A percentile compares a stretch with the other conserved stretches of the same genome.
phyloP scores from a whole-genome alignment of 192 early-diverging fungal species.

The Dissophora globulifera region DNA sequence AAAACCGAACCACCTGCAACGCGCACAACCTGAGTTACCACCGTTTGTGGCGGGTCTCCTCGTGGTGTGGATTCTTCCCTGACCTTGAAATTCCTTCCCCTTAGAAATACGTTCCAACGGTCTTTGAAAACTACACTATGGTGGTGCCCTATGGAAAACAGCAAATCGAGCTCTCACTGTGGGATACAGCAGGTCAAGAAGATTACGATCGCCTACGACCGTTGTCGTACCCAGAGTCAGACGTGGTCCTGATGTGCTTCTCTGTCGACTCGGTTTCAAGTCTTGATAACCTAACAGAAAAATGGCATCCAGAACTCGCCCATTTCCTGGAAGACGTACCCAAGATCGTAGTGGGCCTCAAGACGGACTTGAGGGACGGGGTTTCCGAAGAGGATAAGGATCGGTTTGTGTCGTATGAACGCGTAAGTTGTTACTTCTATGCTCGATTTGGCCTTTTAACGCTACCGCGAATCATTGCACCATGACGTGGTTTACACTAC shows the following conservation, averaged over 20 bases:
- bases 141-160: conserved; percentile 64
- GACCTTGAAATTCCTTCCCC: background rate
- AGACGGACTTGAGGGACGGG: conserved; percentile 54
- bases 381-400: conserved; percentile 19
- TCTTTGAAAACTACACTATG: conserved; percentile 78
- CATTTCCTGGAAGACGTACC: conserved; percentile 59
- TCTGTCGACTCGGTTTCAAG: conserved; percentile 75
- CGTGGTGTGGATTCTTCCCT: background rate
- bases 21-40: no score
- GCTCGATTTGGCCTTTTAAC: no score
- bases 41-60: no score
- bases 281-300: conserved; percentile 82
- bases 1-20: no score
- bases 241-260: conserved; percentile 77
- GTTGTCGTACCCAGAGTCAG: conserved; percentile 74
- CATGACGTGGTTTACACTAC: no score
- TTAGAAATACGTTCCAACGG: conserved; percentile 76
- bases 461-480: no score
- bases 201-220: conserved; percentile 78
- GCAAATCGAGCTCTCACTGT: conserved; percentile 72
- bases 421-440: conserved; percentile 26
- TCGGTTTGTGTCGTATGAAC: conserved; percentile 27
- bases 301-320: conserved; percentile 63
- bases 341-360: conserved; percentile 62
- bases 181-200: conserved; percentile 83